Conservation (phyloP, 1,284 basidiomycete genomes). For the Mycena sp. region DNA sequence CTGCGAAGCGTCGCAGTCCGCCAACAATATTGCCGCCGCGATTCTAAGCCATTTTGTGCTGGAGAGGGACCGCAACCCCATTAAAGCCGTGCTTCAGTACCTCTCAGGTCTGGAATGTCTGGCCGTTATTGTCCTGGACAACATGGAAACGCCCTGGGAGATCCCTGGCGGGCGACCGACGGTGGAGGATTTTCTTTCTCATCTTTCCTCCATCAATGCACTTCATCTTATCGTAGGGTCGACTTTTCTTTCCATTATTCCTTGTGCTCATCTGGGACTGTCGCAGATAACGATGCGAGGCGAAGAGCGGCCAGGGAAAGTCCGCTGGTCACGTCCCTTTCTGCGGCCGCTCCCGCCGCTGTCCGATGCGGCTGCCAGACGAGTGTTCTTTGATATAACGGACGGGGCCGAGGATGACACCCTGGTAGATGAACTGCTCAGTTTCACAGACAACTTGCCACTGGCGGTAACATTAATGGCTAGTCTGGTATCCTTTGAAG, state of each 20-base stretch:
- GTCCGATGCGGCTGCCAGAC: not conserved
- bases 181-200: conserved; percentile 36
- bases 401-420: not conserved
- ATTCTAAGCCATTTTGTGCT: conserved; percentile 26
- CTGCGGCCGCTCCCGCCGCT: conserved; percentile 1
- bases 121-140: conserved; percentile 39
- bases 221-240: conserved; percentile 16
- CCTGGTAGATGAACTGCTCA: not conserved
- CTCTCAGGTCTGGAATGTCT: not conserved
- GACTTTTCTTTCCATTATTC: conserved; percentile 29
- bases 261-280: not conserved
- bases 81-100: not conserved
- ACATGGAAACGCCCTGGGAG: conserved; percentile 45
- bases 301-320: not conserved
- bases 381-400: conserved; percentile 8
- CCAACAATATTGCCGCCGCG: conserved; percentile 33
- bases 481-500: conserved; percentile 7
- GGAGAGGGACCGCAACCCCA: not conserved
- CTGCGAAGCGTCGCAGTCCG: conserved; percentile 23
- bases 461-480: conserved; percentile 14
- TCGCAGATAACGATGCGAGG: conserved; percentile 13
- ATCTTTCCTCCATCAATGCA: conserved; percentile 32
- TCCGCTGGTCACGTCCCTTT: conserved; percentile 5
- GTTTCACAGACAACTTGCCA: conserved; percentile 8
- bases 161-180: conserved; percentile 26